A percentile compares a stretch with the other conserved stretches of the same genome.
Evolutionary conservation across 2,329 filamentous ascomycete species (phyloP).

Genomic region (Chrysoporthe puriensis): DNA sequence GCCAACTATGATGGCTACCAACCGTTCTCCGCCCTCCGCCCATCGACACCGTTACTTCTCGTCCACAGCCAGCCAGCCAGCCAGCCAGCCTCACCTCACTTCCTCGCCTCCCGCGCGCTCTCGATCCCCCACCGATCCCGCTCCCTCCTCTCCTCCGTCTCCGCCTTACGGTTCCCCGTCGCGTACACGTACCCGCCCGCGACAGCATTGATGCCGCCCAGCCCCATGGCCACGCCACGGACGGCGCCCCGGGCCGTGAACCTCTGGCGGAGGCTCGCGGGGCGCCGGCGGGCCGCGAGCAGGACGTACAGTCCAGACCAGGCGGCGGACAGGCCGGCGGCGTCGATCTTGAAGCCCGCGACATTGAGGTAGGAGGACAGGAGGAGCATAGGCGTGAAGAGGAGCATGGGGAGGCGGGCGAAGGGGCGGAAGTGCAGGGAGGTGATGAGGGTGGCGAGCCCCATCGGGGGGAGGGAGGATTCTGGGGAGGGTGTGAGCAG

Average conservation of each 20-base stretch:
- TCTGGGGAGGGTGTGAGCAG: slow-evolving; percentile 40
- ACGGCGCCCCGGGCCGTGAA: slow-evolving; percentile 54
- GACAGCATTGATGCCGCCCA: slow-evolving; percentile 52
- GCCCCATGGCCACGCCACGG: slow-evolving; percentile 53
- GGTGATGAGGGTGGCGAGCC: slow-evolving; percentile 59
- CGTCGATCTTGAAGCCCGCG: slow-evolving; percentile 60
- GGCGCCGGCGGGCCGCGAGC: slow-evolving; percentile 53
- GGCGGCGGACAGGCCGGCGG: slow-evolving; percentile 58
- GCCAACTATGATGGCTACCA: neutral
- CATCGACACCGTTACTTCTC: neutral
- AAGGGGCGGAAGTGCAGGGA: slow-evolving; percentile 60
- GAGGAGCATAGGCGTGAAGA: slow-evolving; percentile 55
- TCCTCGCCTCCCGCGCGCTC: slow-evolving; percentile 20
- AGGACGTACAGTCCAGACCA: slow-evolving; percentile 62
- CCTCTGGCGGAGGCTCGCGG: slow-evolving; percentile 37
- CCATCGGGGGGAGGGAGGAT: slow-evolving; percentile 57
- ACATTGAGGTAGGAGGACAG: slow-evolving; percentile 64
- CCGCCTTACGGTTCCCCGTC: slow-evolving; percentile 53
- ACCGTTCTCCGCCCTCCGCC: neutral
- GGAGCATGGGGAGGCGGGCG: slow-evolving; percentile 51
- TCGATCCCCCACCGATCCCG: slow-evolving; percentile 56
- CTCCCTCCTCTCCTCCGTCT: slow-evolving; percentile 51
- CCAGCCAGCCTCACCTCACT: neutral
- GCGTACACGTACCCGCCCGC: slow-evolving; percentile 58
- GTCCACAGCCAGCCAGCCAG: neutral